Percentiles rank a stretch among this genome's conserved stretches.
Conservation (phyloP, 2,329 filamentous ascomycete species). For the Fusarium piperis region DNA sequence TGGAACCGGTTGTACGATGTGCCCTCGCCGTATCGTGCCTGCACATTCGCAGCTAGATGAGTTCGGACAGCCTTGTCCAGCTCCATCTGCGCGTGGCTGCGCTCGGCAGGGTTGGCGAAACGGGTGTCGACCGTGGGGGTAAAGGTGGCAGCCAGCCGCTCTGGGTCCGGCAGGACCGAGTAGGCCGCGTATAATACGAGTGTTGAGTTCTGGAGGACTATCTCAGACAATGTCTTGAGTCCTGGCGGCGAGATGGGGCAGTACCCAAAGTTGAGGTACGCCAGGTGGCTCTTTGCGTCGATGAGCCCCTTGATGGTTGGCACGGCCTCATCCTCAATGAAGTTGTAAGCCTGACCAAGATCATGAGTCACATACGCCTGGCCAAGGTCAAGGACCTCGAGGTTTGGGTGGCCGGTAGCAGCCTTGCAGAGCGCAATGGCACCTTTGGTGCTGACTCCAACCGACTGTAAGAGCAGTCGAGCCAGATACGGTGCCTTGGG, state of each 20-base stretch:
- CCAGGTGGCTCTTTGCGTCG: constrained; percentile 43
- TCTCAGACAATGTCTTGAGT: constrained; percentile 42
- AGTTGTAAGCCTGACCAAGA: constrained; percentile 58
- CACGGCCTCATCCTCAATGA: constrained; percentile 52
- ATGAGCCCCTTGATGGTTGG: constrained; percentile 49
- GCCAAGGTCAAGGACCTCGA: constrained; percentile 55
- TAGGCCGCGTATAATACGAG: constrained; percentile 51
- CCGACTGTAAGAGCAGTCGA: constrained; percentile 54
- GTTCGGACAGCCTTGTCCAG: constrained; percentile 44
- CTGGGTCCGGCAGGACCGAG: constrained; percentile 49
- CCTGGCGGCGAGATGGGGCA: constrained; percentile 46
- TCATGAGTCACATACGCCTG: constrained; percentile 59
- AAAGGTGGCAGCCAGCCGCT: constrained; percentile 37
- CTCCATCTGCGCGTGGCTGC: constrained; percentile 38
- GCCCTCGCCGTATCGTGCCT: constrained; percentile 43
- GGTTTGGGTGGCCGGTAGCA: constrained; percentile 46
- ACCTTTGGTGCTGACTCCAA: constrained; percentile 54
- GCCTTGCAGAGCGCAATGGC: constrained; percentile 50
- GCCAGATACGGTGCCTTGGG: constrained; percentile 46
- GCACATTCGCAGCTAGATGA: constrained; percentile 46
- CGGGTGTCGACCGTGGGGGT: constrained; percentile 42
- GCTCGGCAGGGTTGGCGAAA: constrained; percentile 39
- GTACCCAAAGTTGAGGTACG: constrained; percentile 55
- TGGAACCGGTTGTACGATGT: constrained; percentile 46
- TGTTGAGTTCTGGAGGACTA: constrained; percentile 43